Conservation (phyloP, 768 basidiomycete genomes). For the Xerocomus spinulosus region DNA sequence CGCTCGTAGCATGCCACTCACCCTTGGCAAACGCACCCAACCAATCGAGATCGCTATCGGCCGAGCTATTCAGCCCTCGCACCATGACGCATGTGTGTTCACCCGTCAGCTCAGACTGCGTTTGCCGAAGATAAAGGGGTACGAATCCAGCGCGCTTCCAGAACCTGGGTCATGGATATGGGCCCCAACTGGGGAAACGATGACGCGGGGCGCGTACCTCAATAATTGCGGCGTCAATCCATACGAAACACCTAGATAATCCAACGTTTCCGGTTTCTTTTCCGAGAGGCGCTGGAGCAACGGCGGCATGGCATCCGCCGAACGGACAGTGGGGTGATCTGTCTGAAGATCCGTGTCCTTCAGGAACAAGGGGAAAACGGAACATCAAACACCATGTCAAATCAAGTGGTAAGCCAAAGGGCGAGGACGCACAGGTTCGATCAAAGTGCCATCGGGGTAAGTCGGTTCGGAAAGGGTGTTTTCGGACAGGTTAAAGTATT, state of each 20-base stretch:
- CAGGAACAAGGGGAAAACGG: neutral
- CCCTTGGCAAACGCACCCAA: slow-evolving; percentile 84
- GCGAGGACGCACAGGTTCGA: slow-evolving; percentile 45
- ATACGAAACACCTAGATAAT: slow-evolving; percentile 96
- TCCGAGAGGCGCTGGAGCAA: slow-evolving; percentile 88
- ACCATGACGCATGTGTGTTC: slow-evolving; percentile 98
- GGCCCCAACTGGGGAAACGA: neutral
- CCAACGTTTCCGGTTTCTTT: slow-evolving; percentile 81
- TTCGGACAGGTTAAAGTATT: slow-evolving; percentile 86
- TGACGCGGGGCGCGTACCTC: slow-evolving; percentile 42
- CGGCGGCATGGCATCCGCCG: slow-evolving; percentile 81
- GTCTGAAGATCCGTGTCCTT: slow-evolving; percentile 60
- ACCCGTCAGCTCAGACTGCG: slow-evolving; percentile 90
- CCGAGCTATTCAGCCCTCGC: slow-evolving; percentile 68
- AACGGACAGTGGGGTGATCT: slow-evolving; percentile 71
- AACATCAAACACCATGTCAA: neutral
- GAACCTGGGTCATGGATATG: slow-evolving; percentile 50
- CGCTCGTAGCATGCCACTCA: slow-evolving; percentile 23
- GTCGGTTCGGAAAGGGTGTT: slow-evolving; percentile 39
- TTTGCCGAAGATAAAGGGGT: slow-evolving; percentile 91
- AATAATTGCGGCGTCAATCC: slow-evolving; percentile 86
- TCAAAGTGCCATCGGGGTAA: slow-evolving; percentile 53
- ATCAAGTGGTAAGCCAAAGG: neutral
- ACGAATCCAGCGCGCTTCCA: slow-evolving; percentile 94
- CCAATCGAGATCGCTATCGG: slow-evolving; percentile 69